Base-by-base conservation (phyloP, 2,329 filamentous ascomycete genomes). In the Exophiala aquamarina region DNA sequence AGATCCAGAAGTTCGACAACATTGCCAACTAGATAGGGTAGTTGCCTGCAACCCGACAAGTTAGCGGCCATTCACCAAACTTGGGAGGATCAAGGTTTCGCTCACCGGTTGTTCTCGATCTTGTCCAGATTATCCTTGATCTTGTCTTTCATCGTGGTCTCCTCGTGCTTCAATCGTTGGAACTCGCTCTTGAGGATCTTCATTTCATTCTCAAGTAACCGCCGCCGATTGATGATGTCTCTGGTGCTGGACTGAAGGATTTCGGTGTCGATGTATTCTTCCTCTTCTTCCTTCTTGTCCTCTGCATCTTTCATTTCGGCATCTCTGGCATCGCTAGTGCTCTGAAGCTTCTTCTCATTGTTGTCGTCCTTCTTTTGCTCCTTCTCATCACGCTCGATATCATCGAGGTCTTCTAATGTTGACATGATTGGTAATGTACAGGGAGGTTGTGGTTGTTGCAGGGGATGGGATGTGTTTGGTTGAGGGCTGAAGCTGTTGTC, bases 111-210 rank as follows among this genome's bases (percentile, higher is more conserved):
- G 73, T 98, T 97, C 59, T 94, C 91, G 64, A 98, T 98, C 82
- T 98, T 98, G 61, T 98, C 94, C 63, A 89, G 75, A 65, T 98
- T 98, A 68, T 98, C 93, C 79, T 96, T 97, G 71, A 98, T 97
- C 78, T 96, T 97, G 71, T 97, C 92, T 49, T 84, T 84, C 93
- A 98, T 98, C 39, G 89, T 85, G 40, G 86, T 83, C 75, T 95
- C 95, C 74, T 98, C 93, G 64, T 98, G 93, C 62, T 86, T 87
- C 73, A 98, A 78, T 61, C 93, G 86, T 67, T 95, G 91, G 62
- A 83, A 90, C 71, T 98, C 93, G 77, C 90, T 95, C 78, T 87
- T 92, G 90, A 98, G 97, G 72, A 98, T 97, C 63, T 93, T 82
- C 63, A 93, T 87, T 71, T 98, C 93, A 71, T 98, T 98, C 72